Base-by-base conservation (phyloP, 192 early-diverging fungal genomes). In the Mortierella hygrophila region DNA sequence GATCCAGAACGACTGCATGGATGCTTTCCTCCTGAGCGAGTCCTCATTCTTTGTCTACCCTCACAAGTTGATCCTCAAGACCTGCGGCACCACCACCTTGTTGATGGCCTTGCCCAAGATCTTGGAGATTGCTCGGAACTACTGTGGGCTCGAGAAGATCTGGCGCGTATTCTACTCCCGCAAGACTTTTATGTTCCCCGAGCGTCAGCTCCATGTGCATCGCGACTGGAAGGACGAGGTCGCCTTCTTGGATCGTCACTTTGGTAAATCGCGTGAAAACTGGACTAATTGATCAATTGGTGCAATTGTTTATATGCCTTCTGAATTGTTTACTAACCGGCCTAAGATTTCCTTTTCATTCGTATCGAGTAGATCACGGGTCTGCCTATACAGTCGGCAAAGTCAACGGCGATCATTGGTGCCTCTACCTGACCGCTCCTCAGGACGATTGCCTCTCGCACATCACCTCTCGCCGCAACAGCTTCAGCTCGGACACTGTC, bases 41-140 rank as follows among this genome's bases (percentile, higher is more conserved):
- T 98, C 97, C 21, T 98, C 97, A 65, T 96, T 99, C 93, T 99
- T 99, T 89, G 97, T 99, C 23, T 98, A 97, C 86, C 93, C 95
- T n/a, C 95, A 98, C 92, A 96, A 97, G 79, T 78, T 99, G 44
- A 96, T 99, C 68, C 90, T 99, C 76, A 99, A 99, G 91, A 99
- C 98, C 18, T 99, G 98, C 89, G 98, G 98, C 26, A 98, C 98
- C 16, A 99, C 98, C 26, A 98, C 97, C 15, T 90, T 99, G 38
- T 88, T 99, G 85, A 91, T 95, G 79, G 96, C 98, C 44, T 85
- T 99, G 70, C 96, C 97, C 52, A 89, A 93, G 71, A 95, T 99
- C 65, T 85, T 99, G 20, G 92, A 96, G 75, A 96, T 98, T 84
- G 97, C 96, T 5, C 82, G 88, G 40, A 88, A 90, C 68, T 89